A percentile compares a stretch with the other conserved stretches of the same genome.
These are phyloP conservation scores for Colletotrichum sp. DNA, from an alignment of 2,329 filamentous ascomycete genomes.

Conservation along the genomic window DNA sequence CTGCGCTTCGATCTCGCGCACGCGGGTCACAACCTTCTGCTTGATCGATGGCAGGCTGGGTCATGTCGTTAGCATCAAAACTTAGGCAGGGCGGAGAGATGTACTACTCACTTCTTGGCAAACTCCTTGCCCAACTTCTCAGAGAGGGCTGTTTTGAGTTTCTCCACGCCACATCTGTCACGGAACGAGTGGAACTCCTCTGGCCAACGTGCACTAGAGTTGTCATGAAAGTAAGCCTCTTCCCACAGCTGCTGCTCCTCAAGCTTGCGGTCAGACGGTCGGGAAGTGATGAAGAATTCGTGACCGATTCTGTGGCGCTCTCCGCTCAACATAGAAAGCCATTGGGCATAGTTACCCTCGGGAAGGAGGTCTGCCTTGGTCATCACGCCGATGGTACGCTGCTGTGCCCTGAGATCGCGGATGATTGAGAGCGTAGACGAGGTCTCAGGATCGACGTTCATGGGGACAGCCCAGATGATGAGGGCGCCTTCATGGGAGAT, in stretches of 20 bases:
- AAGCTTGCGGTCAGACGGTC: constrained; percentile 61
- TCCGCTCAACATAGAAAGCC: constrained; percentile 67
- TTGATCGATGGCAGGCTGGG: constrained; percentile 57
- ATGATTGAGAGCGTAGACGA: constrained; percentile 74
- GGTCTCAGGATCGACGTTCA: constrained; percentile 80
- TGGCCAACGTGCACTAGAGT: constrained; percentile 50
- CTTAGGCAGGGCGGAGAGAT: background rate
- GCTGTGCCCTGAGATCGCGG: constrained; percentile 56
- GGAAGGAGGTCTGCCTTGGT: constrained; percentile 83
- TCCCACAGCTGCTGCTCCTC: constrained; percentile 58
- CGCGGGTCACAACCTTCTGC: constrained; percentile 53
- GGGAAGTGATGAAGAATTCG: constrained; percentile 82
- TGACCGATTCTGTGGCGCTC: constrained; percentile 68
- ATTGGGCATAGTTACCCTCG: constrained; percentile 57
- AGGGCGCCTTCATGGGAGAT: constrained; percentile 73
- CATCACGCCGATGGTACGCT: constrained; percentile 74
- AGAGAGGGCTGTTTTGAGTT: constrained; percentile 57
- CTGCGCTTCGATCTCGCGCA: constrained; percentile 56
- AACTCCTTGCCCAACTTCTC: constrained; percentile 59
- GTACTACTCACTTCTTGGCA: constrained; percentile 47
- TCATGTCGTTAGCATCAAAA: background rate
- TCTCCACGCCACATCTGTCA: constrained; percentile 57
- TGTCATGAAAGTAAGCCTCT: constrained; percentile 53
- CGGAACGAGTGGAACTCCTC: constrained; percentile 49
- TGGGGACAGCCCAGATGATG: constrained; percentile 77